Evolutionary conservation across 176 grass and related monocot species (phyloP), one percentile per base, ranked within the genome.

Genomic region (Pharus latifolius): DNA sequence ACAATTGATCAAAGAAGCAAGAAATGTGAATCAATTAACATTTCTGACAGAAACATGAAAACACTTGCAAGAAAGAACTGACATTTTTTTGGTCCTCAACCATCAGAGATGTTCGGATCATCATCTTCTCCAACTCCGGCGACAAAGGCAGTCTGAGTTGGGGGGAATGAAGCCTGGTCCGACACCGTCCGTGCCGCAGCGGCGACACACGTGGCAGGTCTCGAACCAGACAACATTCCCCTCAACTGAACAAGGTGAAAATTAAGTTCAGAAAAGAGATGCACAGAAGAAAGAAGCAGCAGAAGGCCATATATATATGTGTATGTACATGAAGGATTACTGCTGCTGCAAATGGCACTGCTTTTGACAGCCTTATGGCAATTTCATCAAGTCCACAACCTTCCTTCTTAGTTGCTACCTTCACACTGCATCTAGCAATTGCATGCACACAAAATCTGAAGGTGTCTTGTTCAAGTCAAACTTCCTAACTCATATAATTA

Each of bases 91-190:
- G n/a, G 13, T 23, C 1, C 25, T n/a, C n/a, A 20, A 1, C 11
- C 1, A 24, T 19, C 1, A 24, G 13, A 35, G n/a, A n/a, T 11
- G 49, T 25, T 67, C 12, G 32, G 49, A n/a, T n/a, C n/a, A n/a
- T n/a, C n/a, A n/a, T n/a, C n/a, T n/a, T n/a, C n/a, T n/a, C n/a
- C 27, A 25, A 22, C 52, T 30, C 76, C 64, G 53, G 38, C 3
- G 57, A 56, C 24, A 26, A 56, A 16, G 48, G 15, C 22, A 33
- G 22, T 3, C 19, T 19, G 30, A 45, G 66, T 83, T 94, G 79
- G 72, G 90, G 86, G 91, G 91, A 86, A 94, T 94, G 91, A 94
- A 94, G 91, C 91, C 86, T 94, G 86, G 91, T 94, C 90, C 86
- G 91, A 89, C 66, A 85, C 48, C 78, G 60, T 78, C 56, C 79